A percentile compares a stretch with the other conserved stretches of the same genome.
Evolutionary conservation across 2,329 filamentous ascomycete genomes (phyloP).

Genomic region (Paecilomyces sp.): DNA sequence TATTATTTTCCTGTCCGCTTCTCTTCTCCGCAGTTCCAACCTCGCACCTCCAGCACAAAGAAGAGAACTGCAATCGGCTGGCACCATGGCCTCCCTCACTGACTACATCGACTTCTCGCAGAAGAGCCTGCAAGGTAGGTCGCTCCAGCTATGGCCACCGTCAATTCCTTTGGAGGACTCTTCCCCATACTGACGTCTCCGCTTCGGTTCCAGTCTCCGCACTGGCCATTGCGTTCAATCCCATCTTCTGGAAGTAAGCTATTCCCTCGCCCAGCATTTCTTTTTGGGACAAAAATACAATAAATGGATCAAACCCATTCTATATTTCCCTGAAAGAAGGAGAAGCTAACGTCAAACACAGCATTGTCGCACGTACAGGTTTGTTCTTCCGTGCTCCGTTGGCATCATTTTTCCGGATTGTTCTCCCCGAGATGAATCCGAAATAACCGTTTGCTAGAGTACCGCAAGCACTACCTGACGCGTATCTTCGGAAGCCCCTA

Average conservation of each 20-base stretch:
- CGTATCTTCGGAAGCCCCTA: conserved; percentile 75
- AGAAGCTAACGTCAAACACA: conserved; percentile 38
- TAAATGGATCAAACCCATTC: not conserved
- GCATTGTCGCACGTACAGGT: conserved; percentile 79
- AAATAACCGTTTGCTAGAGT: conserved; percentile 54
- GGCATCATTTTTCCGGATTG: conserved; percentile 1
- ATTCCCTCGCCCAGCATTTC: conserved; percentile 2
- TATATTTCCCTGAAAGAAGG: conserved; percentile 8
- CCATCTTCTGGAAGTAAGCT: conserved; percentile 98
- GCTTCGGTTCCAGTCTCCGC: conserved; percentile 58
- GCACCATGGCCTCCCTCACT: conserved; percentile 26
- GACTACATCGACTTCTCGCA: conserved; percentile 57
- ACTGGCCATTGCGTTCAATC: conserved; percentile 83
- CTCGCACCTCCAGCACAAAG: not conserved
- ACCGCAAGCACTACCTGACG: conserved; percentile 82
- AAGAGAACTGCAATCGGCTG: not conserved
- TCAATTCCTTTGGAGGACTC: not conserved
- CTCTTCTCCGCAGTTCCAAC: not conserved
- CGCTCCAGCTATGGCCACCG: not conserved
- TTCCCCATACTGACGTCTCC: conserved; percentile 7
- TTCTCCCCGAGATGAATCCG: conserved; percentile 3
- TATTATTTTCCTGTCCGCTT: conserved; percentile 2
- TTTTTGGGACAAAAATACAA: not conserved
- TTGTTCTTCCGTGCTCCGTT: conserved; percentile 11
- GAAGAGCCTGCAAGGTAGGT: conserved; percentile 58